Conservation (phyloP, 1,284 basidiomycete species). For the Puccinia coronata region DNA sequence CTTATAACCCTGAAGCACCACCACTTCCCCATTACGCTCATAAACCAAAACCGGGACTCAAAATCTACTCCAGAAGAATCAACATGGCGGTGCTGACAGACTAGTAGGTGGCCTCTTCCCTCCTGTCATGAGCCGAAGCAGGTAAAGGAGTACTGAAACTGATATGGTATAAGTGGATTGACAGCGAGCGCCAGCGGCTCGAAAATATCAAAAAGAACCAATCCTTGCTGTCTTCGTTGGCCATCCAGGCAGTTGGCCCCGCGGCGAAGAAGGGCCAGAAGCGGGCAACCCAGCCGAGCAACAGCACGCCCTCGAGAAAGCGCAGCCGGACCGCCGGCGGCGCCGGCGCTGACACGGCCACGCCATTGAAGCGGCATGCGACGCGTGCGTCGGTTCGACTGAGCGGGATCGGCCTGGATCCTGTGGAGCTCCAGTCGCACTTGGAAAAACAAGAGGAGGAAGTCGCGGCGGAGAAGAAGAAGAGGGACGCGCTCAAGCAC, state of each 20-base stretch:
- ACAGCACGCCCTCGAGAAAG: conserved; percentile 15
- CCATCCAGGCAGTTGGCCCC: conserved; percentile 23
- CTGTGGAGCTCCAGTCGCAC: background rate
- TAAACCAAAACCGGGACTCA: background rate
- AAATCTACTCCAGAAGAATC: background rate
- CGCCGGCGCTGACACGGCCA: background rate
- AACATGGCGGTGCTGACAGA: conserved; percentile 4
- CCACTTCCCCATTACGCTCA: background rate
- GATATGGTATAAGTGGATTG: background rate
- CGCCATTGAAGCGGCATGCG: conserved; percentile 27
- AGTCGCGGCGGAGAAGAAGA: conserved; percentile 5
- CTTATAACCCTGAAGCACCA: no score
- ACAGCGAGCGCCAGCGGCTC: conserved; percentile 29
- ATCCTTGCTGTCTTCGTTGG: conserved; percentile 35
- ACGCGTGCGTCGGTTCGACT: conserved; percentile 40
- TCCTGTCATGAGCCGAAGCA: no score
- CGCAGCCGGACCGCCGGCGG: background rate
- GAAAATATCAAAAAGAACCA: conserved; percentile 50
- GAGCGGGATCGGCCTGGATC: background rate
- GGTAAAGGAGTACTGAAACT: background rate
- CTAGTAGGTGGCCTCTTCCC: background rate
- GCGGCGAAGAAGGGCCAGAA: background rate
- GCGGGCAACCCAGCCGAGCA: background rate
- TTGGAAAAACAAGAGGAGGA: conserved; percentile 20
- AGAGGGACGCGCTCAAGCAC: conserved; percentile 31